phyloP scores from a whole-genome alignment of 192 early-diverging fungal species.

The Pilaira anomala region DNA sequence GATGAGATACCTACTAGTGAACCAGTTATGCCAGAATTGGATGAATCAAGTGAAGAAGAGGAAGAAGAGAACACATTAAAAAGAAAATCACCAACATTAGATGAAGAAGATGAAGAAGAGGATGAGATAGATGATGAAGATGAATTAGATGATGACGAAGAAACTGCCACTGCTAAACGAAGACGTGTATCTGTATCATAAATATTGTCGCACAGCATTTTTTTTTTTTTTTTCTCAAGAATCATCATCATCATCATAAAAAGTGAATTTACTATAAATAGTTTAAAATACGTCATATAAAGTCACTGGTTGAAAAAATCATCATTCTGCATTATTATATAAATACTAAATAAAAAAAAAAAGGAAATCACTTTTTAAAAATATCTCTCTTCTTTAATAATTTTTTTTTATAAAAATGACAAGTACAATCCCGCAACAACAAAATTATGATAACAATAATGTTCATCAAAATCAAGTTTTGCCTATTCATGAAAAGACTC shows the following conservation, averaged over 20 bases:
- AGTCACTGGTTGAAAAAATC: too few relatives aligned
- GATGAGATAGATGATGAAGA: neutral
- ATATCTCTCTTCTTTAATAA: neutral
- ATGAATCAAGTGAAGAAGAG: neutral
- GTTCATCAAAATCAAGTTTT: neutral
- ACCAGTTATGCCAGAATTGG: too few relatives aligned
- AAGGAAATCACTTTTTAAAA: too few relatives aligned
- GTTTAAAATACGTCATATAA: too few relatives aligned
- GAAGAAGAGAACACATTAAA: neutral
- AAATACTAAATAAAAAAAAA: too few relatives aligned
- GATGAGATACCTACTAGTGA: neutral
- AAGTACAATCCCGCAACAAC: neutral
- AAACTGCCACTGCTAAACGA: too few relatives aligned
- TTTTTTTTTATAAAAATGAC: constrained; percentile 8
- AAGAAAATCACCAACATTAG: too few relatives aligned
- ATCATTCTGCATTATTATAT: too few relatives aligned
- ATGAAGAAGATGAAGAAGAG: neutral
- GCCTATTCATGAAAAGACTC: neutral
- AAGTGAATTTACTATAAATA: too few relatives aligned
- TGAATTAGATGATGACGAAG: neutral
- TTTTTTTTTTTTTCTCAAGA: neutral
- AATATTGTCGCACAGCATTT: too few relatives aligned
- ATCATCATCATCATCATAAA: neutral
- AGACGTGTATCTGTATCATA: too few relatives aligned
- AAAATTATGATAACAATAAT: neutral